Conservation (phyloP, 371 early-diverging fungal genomes). For the Apophysomyces sp. region DNA sequence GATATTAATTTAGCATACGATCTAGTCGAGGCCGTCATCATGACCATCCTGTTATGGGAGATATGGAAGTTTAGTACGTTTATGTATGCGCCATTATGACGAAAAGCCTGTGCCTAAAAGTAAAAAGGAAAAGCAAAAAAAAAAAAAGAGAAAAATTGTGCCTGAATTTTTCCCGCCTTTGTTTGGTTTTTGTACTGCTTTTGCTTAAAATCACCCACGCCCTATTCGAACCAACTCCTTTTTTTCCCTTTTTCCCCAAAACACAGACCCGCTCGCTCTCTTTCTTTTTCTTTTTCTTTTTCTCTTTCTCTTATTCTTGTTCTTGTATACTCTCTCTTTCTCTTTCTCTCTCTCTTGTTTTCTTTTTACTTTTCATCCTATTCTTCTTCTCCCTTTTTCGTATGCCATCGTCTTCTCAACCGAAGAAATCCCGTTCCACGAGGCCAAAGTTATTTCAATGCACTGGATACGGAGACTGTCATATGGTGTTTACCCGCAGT, state of each 20-base stretch:
- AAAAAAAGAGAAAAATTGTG: not conserved
- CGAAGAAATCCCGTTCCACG: slow-evolving; percentile 1
- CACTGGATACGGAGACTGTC: slow-evolving; percentile 51
- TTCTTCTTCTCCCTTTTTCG: not conserved
- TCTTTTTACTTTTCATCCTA: not conserved
- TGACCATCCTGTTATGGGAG: slow-evolving; percentile 29
- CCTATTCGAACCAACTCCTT: not conserved
- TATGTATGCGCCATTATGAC: not conserved
- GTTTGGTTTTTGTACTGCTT: not conserved
- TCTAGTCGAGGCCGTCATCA: slow-evolving; percentile 18
- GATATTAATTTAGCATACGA: too few species aligned
- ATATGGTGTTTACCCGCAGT: slow-evolving; percentile 55
- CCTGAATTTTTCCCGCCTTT: slow-evolving; percentile 3
- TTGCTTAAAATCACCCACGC: not conserved
- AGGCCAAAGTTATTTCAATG: slow-evolving; percentile 51
- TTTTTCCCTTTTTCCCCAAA: not conserved
- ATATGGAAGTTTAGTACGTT: slow-evolving; percentile 20
- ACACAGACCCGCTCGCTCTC: not conserved
- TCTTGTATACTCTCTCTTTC: not conserved
- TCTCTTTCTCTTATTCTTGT: not conserved
- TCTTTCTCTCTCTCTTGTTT: not conserved
- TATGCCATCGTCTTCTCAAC: not conserved
- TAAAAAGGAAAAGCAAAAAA: not conserved
- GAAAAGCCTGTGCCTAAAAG: too few species aligned
- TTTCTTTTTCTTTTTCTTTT: not conserved